Percentiles rank a stretch among this genome's conserved stretches.
phyloP scores from a whole-genome alignment of 805 yeast species.

The Sugiyamaella lignohabitans region DNA sequence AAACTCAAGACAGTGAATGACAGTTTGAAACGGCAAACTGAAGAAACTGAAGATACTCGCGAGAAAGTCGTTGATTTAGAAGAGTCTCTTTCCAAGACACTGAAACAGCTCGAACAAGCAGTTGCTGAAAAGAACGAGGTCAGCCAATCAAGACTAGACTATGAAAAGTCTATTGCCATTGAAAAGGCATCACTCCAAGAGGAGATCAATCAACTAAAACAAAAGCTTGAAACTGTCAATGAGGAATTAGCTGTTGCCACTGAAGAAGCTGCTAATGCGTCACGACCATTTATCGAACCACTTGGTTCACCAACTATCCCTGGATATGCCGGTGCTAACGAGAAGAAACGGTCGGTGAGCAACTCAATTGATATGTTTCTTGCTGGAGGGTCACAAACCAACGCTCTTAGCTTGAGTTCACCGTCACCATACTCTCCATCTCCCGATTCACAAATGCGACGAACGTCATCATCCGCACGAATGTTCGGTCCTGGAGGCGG shows the following conservation, averaged over 20 bases:
- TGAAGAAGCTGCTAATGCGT: not conserved
- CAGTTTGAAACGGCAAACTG: conserved; percentile 8
- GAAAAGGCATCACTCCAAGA: not conserved
- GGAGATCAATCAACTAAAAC: not conserved
- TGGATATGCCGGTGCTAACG: not conserved
- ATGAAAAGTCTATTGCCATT: not conserved
- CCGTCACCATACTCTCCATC: conserved; percentile 15
- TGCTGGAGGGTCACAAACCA: not conserved
- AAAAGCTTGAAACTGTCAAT: conserved; percentile 3
- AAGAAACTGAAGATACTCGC: conserved; percentile 14
- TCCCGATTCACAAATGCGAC: conserved; percentile 11
- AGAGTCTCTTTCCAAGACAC: conserved; percentile 6
- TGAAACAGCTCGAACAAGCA: not conserved
- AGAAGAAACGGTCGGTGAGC: conserved; percentile 5
- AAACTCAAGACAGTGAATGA: conserved; percentile 16
- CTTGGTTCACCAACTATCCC: not conserved
- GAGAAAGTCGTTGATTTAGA: conserved; percentile 13
- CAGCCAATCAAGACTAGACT: no score
- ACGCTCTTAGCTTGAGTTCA: not conserved
- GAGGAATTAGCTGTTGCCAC: conserved; percentile 2
- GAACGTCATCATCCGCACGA: not conserved
- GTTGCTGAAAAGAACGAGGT: no score
- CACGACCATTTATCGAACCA: not conserved
- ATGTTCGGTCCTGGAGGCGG: not conserved
- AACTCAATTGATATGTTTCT: conserved; percentile 5